These are phyloP conservation scores for Cytospora schulzeri DNA, from an alignment of 2,329 filamentous ascomycete genomes.

Conservation along the genomic window DNA sequence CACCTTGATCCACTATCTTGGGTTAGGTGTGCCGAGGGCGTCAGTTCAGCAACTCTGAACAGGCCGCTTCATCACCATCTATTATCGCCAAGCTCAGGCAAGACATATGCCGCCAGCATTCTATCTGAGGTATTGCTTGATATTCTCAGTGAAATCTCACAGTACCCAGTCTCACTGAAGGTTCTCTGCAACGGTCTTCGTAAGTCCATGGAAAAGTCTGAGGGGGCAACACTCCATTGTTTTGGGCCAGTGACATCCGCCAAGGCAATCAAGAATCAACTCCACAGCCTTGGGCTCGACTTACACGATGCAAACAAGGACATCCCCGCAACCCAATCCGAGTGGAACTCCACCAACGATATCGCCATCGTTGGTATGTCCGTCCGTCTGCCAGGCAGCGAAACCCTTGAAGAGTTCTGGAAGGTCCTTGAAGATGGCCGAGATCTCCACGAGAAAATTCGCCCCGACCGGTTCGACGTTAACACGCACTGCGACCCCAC, in stretches of 20 bases:
- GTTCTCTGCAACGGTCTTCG: background rate
- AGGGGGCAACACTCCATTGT: background rate
- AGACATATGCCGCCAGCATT: too few relatives aligned
- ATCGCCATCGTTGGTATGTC: constrained; percentile 14
- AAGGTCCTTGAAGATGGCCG: constrained; percentile 27
- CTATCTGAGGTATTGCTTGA: too few relatives aligned
- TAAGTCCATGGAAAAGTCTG: background rate
- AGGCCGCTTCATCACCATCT: background rate
- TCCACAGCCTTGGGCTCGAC: background rate
- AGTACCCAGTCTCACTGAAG: background rate
- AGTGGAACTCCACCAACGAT: background rate
- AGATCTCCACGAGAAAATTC: constrained; percentile 31
- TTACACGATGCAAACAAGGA: background rate
- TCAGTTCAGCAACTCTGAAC: background rate
- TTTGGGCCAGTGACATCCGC: constrained; percentile 2
- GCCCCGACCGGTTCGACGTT: constrained; percentile 8
- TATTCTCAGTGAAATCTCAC: background rate
- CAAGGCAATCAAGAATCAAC: constrained; percentile 1
- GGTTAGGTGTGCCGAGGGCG: background rate
- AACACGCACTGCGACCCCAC: constrained; percentile 32
- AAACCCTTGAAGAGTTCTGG: constrained; percentile 11
- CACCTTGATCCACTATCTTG: background rate
- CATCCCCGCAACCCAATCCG: too few relatives aligned
- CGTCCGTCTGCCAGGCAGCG: background rate
- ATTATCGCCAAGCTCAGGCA: background rate